These are phyloP conservation scores for Cicer yamashitae DNA, from an alignment of 306 rosid genomes.

Conservation along the genomic window DNA sequence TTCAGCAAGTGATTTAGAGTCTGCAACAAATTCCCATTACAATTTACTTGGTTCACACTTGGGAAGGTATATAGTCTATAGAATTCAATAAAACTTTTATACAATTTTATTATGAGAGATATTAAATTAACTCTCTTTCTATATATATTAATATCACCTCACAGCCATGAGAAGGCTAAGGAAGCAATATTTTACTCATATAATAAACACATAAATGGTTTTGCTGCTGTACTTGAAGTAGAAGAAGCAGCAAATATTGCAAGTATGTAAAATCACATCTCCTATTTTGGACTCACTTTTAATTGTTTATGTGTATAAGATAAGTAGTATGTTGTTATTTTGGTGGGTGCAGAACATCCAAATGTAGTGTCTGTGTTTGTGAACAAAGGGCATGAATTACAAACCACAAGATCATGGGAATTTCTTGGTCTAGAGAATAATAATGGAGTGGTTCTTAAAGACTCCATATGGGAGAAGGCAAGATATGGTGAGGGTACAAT, in stretches of 20 bases:
- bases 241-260: conserved; percentile 51
- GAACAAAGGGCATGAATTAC: conserved; percentile 57
- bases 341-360: conserved; percentile 56
- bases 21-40: conserved; percentile 50
- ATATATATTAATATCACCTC: neutral
- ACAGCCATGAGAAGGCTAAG: conserved; percentile 57
- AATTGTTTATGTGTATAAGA: neutral
- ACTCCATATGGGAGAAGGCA: conserved; percentile 65
- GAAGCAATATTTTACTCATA: conserved; percentile 52
- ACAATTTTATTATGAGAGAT: neutral
- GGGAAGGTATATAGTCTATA: conserved; percentile 51
- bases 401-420: conserved; percentile 72
- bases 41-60: conserved; percentile 51
- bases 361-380: conserved; percentile 60
- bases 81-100: conserved; percentile 9
- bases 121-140: conserved; percentile 8
- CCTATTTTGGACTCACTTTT: neutral
- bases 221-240: conserved; percentile 59
- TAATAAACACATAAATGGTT: conserved; percentile 53
- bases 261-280: conserved; percentile 44
- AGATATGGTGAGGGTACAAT: conserved; percentile 63
- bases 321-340: neutral
- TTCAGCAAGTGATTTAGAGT: conserved; percentile 43
- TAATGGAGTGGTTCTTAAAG: conserved; percentile 38
- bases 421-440: conserved; percentile 60